These are phyloP conservation scores for Knoxia roxburghii DNA, from an alignment of 257 asterid species.

Conservation along the genomic window DNA sequence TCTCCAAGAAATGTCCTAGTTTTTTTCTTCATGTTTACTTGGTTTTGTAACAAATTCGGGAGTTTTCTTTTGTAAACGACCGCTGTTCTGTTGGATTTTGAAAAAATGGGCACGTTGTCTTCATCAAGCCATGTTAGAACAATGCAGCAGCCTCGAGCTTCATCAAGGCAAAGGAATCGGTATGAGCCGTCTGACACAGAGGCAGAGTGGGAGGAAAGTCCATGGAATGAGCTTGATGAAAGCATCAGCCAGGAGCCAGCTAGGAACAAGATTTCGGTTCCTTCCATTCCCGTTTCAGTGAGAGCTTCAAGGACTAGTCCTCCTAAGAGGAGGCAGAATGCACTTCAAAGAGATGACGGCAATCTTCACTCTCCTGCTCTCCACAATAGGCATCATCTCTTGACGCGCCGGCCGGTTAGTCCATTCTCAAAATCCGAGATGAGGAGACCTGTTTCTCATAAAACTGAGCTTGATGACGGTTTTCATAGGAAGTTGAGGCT, in stretches of 20 bases:
- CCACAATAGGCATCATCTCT: slow-evolving; percentile 11
- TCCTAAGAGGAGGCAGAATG: slow-evolving; percentile 30
- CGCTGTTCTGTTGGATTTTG: background rate
- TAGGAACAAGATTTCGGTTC: slow-evolving; percentile 19
- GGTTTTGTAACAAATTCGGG: background rate
- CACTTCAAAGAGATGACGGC: slow-evolving; percentile 19
- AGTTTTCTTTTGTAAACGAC: background rate
- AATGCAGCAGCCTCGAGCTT: slow-evolving; percentile 23
- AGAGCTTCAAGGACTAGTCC: slow-evolving; percentile 18
- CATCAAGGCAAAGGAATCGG: slow-evolving; percentile 35
- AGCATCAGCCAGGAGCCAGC: slow-evolving; percentile 4
- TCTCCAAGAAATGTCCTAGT: background rate
- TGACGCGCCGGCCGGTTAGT: slow-evolving; percentile 18
- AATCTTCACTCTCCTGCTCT: slow-evolving; percentile 2
- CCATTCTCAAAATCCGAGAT: slow-evolving; percentile 36
- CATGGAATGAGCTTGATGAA: slow-evolving; percentile 19
- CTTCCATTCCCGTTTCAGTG: background rate
- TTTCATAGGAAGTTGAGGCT: slow-evolving; percentile 13
- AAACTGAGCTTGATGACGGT: slow-evolving; percentile 17
- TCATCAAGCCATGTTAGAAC: slow-evolving; percentile 10
- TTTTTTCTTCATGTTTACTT: slow-evolving; percentile 3
- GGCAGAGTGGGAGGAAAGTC: slow-evolving; percentile 46
- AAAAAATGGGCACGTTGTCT: background rate
- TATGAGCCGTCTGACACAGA: slow-evolving; percentile 72
- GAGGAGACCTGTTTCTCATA: slow-evolving; percentile 33